Evolutionary conservation across 2,329 filamentous ascomycete species (phyloP).

Genomic region (Didymella sp.): DNA sequence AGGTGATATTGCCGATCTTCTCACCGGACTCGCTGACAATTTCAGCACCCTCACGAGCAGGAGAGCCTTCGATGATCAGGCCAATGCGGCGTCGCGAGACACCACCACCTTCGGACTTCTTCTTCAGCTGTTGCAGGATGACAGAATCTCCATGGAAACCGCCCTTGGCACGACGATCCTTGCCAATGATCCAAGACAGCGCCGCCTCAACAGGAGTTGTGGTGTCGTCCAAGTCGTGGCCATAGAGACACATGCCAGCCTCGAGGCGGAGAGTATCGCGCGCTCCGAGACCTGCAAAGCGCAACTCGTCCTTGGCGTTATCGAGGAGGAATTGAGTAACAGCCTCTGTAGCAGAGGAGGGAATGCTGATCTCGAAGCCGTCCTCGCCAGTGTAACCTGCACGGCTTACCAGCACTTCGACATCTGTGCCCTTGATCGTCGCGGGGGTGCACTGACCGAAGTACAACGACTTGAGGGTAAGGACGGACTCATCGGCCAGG

Average conservation of each 20-base stretch:
- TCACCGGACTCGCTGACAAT: slow-evolving; percentile 71
- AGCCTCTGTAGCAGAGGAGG: slow-evolving; percentile 67
- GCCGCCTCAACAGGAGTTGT: slow-evolving; percentile 72
- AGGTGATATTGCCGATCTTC: slow-evolving; percentile 81
- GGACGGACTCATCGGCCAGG: slow-evolving; percentile 60
- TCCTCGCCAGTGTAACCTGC: slow-evolving; percentile 98
- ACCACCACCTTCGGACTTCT: slow-evolving; percentile 73
- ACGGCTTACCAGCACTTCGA: slow-evolving; percentile 74
- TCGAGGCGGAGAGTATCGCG: slow-evolving; percentile 92
- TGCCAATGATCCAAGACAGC: slow-evolving; percentile 83
- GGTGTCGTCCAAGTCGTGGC: slow-evolving; percentile 89
- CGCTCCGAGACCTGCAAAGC: slow-evolving; percentile 86
- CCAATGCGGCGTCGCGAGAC: slow-evolving; percentile 79
- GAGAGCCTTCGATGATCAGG: slow-evolving; percentile 81
- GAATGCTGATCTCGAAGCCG: slow-evolving; percentile 94
- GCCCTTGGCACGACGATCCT: slow-evolving; percentile 71
- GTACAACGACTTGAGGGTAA: slow-evolving; percentile 66
- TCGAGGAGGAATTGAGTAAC: slow-evolving; percentile 75
- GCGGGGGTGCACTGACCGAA: slow-evolving; percentile 80
- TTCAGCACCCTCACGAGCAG: slow-evolving; percentile 86
- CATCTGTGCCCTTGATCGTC: slow-evolving; percentile 65
- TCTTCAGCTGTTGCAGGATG: slow-evolving; percentile 78
- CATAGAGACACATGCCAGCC: slow-evolving; percentile 99
- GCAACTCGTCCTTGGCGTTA: slow-evolving; percentile 68
- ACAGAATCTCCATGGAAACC: slow-evolving; percentile 86